phyloP scores from a whole-genome alignment of 495 filamentous ascomycete genomes.

The Podospora didyma region DNA sequence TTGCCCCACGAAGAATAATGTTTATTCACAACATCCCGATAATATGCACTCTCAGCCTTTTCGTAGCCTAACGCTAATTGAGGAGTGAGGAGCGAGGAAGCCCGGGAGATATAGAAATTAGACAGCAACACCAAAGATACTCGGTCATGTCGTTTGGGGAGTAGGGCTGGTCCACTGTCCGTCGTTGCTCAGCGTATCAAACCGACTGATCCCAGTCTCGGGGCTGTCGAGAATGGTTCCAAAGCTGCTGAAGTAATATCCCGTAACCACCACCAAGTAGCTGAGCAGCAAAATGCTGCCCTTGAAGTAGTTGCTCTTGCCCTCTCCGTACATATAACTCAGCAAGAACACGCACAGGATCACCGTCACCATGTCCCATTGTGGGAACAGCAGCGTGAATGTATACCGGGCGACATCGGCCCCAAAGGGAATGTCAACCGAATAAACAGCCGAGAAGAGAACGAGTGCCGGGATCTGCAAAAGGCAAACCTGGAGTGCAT shows the following conservation, averaged over 20 bases:
- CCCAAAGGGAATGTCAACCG: slow-evolving; percentile 31
- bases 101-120: not conserved
- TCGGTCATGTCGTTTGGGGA: slow-evolving; percentile 46
- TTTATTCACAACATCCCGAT: no score
- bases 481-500: slow-evolving; percentile 96
- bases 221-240: slow-evolving; percentile 56
- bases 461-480: slow-evolving; percentile 93
- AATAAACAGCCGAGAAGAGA: slow-evolving; percentile 70
- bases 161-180: slow-evolving; percentile 44
- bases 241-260: slow-evolving; percentile 84
- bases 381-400: slow-evolving; percentile 94
- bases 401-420: slow-evolving; percentile 66
- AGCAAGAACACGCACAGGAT: slow-evolving; percentile 97
- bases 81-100: no score
- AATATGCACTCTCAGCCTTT: no score
- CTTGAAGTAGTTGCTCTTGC: slow-evolving; percentile 92
- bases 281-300: slow-evolving; percentile 91
- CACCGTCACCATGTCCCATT: slow-evolving; percentile 98
- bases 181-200: slow-evolving; percentile 60
- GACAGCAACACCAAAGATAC: not conserved
- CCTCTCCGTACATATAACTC: slow-evolving; percentile 96
- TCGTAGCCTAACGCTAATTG: no score
- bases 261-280: slow-evolving; percentile 87
- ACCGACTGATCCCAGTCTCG: slow-evolving; percentile 59
- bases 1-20: no score